phyloP scores from a whole-genome alignment of 139 green algal genomes.

The Chlamydomonas schloesseri region DNA sequence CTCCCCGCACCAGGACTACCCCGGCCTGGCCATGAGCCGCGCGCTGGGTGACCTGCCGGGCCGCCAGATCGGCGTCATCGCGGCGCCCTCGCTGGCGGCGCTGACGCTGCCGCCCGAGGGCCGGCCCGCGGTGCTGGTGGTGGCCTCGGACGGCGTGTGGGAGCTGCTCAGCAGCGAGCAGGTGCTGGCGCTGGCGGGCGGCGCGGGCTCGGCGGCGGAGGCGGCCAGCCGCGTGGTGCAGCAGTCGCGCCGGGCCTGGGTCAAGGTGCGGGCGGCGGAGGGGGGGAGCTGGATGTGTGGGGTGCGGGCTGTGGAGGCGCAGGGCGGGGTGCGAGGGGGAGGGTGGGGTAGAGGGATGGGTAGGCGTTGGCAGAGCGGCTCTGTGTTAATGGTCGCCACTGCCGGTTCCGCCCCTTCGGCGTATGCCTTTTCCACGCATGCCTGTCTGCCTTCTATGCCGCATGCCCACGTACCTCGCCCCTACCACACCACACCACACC shows the following conservation, averaged over 20 bases:
- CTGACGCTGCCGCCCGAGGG: not conserved
- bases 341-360: no score
- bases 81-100: constrained; percentile 50
- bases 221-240: constrained; percentile 56
- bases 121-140: constrained; percentile 51
- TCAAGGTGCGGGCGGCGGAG: not conserved
- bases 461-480: no score
- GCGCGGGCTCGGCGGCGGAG: not conserved
- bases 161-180: constrained; percentile 76
- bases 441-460: no score
- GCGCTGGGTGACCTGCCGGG: constrained; percentile 56
- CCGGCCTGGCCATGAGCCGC: constrained; percentile 64
- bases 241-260: constrained; percentile 54
- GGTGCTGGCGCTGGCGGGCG: constrained; percentile 24
- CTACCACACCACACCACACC: no score
- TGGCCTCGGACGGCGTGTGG: constrained; percentile 83
- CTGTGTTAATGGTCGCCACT: no score
- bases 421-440: no score
- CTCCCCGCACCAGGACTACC: constrained; percentile 26
- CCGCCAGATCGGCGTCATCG: constrained; percentile 68
- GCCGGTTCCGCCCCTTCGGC: no score
- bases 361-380: no score
- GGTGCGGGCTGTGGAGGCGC: no score
- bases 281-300: no score
- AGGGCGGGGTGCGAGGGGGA: no score